phyloP scores from a whole-genome alignment of 768 basidiomycete genomes.

The Leccinum uliginosum region DNA sequence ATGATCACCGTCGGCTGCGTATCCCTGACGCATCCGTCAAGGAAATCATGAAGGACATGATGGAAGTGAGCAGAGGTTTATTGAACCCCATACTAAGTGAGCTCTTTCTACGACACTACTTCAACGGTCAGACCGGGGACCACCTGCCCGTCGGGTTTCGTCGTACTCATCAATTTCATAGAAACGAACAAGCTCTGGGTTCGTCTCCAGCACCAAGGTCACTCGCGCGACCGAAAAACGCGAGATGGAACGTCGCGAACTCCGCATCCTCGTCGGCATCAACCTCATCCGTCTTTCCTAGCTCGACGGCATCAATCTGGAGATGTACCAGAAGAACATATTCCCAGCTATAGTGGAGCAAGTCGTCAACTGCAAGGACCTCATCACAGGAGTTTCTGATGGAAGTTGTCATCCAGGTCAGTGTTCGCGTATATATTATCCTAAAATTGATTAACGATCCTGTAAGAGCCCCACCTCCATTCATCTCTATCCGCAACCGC shows the following conservation, averaged over 20 bases:
- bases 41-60: constrained; percentile 99
- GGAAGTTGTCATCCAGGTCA: constrained; percentile 98
- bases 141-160: constrained; percentile 84
- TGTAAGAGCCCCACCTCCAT: constrained; percentile 92
- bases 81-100: constrained; percentile 97
- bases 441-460: not conserved
- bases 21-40: constrained; percentile 95
- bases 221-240: constrained; percentile 97
- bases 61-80: constrained; percentile 99
- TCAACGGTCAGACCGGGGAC: constrained; percentile 95
- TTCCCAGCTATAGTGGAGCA: constrained; percentile 94
- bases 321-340: constrained; percentile 82
- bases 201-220: constrained; percentile 95
- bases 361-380: constrained; percentile 97
- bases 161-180: constrained; percentile 97
- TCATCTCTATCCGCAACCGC: constrained; percentile 95
- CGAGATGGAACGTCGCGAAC: constrained; percentile 90
- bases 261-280: constrained; percentile 95
- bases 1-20: constrained; percentile 99
- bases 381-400: constrained; percentile 99
- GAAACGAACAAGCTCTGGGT: constrained; percentile 99
- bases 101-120: constrained; percentile 92
- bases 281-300: constrained; percentile 95
- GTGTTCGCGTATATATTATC: constrained; percentile 9
- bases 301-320: constrained; percentile 93